Evolutionary conservation across 305 asterid species (phyloP).

Genomic region (Galium porrigens): DNA sequence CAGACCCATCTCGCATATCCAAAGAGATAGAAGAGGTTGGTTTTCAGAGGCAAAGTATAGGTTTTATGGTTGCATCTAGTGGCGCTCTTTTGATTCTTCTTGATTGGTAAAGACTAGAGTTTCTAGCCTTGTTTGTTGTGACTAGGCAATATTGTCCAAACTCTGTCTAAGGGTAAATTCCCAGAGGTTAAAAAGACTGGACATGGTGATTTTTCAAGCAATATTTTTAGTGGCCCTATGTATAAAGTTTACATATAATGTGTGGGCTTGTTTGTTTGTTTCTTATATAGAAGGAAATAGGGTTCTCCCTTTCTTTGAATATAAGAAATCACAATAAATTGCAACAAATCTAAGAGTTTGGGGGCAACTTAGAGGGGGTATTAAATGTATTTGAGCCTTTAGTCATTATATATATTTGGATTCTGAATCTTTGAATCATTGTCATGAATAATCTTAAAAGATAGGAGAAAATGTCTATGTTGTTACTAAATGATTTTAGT

Average conservation of each 20-base stretch:
- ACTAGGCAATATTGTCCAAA: neutral
- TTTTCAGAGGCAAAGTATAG: slow-evolving; percentile 14
- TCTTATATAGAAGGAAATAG: neutral
- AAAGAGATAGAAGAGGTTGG: slow-evolving; percentile 96
- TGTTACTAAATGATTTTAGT: neutral
- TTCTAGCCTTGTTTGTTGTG: neutral
- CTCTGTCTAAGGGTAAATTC: neutral
- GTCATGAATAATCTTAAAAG: neutral
- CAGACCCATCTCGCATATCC: slow-evolving; percentile 79
- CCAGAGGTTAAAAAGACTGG: neutral
- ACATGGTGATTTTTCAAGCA: neutral
- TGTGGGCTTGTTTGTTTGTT: neutral
- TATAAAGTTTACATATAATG: neutral
- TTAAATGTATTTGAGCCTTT: neutral
- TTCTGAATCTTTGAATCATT: neutral
- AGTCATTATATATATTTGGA: neutral
- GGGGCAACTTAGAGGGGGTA: neutral
- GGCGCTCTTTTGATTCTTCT: neutral
- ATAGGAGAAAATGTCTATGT: neutral
- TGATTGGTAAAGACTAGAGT: neutral
- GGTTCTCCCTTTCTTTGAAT: neutral
- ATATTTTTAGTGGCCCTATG: neutral
- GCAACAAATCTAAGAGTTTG: neutral
- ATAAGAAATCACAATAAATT: too few relatives aligned
- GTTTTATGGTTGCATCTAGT: neutral